Evolutionary conservation across 331 rosid species (phyloP).

Genomic region (Acacia pycnantha): DNA sequence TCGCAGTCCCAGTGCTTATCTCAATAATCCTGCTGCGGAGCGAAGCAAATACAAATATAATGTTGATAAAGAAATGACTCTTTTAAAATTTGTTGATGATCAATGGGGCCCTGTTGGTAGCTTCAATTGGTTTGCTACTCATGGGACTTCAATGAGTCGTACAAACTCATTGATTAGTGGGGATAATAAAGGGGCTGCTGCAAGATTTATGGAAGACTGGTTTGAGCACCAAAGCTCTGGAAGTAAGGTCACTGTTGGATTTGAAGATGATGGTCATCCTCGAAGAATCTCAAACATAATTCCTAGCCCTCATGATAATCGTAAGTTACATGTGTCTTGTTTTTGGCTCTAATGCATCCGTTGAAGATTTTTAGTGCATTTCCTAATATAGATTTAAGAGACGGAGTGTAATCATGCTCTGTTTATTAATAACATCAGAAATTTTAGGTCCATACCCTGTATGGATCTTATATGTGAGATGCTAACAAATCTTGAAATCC

Average conservation of each 20-base stretch:
- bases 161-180: slow-evolving; percentile 81
- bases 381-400: slow-evolving; percentile 11
- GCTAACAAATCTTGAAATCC: slow-evolving; percentile 12
- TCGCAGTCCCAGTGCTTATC: slow-evolving; percentile 97
- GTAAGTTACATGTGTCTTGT: slow-evolving; percentile 51
- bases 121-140: slow-evolving; percentile 97
- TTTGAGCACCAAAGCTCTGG: slow-evolving; percentile 49
- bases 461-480: slow-evolving; percentile 5
- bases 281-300: slow-evolving; percentile 74
- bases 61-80: slow-evolving; percentile 90
- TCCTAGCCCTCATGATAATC: slow-evolving; percentile 43
- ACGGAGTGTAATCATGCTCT: background rate
- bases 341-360: slow-evolving; percentile 17
- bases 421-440: background rate
- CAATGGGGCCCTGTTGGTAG: slow-evolving; percentile 93
- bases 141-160: slow-evolving; percentile 98
- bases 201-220: slow-evolving; percentile 98
- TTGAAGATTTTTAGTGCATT: slow-evolving; percentile 10
- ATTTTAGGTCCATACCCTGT: background rate
- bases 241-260: slow-evolving; percentile 32
- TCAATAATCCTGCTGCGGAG: slow-evolving; percentile 82
- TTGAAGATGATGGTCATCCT: slow-evolving; percentile 47
- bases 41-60: slow-evolving; percentile 73
- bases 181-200: slow-evolving; percentile 97
- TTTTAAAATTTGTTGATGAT: slow-evolving; percentile 75